phyloP scores from a whole-genome alignment of 208 protist species.

The Crithidia fasciculata region DNA sequence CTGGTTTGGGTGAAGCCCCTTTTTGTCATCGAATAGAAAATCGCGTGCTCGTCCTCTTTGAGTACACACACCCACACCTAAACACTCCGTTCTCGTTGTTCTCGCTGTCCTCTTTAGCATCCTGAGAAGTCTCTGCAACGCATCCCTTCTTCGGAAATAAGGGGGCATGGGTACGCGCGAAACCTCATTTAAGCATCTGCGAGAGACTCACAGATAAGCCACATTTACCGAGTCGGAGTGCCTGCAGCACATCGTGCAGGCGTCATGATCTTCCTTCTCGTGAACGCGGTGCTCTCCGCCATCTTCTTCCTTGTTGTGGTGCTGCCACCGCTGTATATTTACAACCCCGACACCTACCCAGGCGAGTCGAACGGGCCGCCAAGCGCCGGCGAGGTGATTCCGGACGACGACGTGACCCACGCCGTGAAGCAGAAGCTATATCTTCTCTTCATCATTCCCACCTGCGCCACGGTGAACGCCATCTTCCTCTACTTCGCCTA shows the following conservation, averaged over 20 bases:
- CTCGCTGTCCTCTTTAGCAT: too few relatives aligned
- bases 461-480: conserved; percentile 41
- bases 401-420: conserved; percentile 32
- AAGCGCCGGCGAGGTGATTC: conserved; percentile 44
- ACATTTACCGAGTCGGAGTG: too few relatives aligned
- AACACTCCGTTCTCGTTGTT: too few relatives aligned
- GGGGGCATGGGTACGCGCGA: too few relatives aligned
- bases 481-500: conserved; percentile 78
- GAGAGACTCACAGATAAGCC: too few relatives aligned
- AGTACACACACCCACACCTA: too few relatives aligned
- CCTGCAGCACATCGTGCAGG: background rate
- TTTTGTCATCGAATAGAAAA: too few relatives aligned
- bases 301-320: conserved; percentile 54
- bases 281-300: conserved; percentile 62
- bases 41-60: too few relatives aligned
- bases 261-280: conserved; percentile 47
- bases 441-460: conserved; percentile 74
- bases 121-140: too few relatives aligned
- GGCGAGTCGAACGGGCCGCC: conserved; percentile 42
- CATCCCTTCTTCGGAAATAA: too few relatives aligned
- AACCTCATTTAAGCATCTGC: too few relatives aligned
- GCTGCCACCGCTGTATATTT: conserved; percentile 72
- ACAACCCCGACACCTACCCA: conserved; percentile 39
- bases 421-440: conserved; percentile 80
- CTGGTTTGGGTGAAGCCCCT: too few relatives aligned